phyloP scores from a whole-genome alignment of 228 moss, liverwort and hornwort species.

The Sphagnum magellanicum region DNA sequence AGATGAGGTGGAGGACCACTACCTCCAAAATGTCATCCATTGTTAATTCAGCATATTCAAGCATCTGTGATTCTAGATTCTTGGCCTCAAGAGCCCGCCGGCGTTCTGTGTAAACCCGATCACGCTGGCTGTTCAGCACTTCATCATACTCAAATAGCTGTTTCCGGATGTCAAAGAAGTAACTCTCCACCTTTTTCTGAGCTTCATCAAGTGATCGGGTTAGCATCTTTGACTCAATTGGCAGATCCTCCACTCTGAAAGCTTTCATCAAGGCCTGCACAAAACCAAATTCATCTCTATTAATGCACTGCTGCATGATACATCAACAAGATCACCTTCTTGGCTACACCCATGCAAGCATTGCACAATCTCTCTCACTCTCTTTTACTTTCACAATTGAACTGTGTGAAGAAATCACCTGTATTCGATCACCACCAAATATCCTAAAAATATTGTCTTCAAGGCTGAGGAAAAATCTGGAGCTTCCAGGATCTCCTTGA shows the following conservation, averaged over 20 bases:
- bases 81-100: constrained; percentile 81
- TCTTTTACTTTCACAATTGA: no score
- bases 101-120: constrained; percentile 82
- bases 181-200: constrained; percentile 93
- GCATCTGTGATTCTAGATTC: constrained; percentile 67
- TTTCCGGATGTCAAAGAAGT: constrained; percentile 97
- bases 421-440: constrained; percentile 96
- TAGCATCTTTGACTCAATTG: constrained; percentile 98
- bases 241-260: constrained; percentile 95
- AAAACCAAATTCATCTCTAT: background rate
- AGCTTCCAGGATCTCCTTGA: constrained; percentile 97
- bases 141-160: constrained; percentile 99
- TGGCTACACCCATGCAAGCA: no score
- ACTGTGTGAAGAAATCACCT: constrained; percentile 29
- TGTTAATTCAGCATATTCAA: constrained; percentile 94
- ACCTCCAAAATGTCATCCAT: constrained; percentile 98
- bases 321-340: no score
- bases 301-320: no score
- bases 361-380: no score
- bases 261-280: constrained; percentile 94
- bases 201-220: constrained; percentile 96
- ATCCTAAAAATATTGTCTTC: constrained; percentile 98
- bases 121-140: constrained; percentile 94
- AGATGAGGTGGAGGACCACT: background rate
- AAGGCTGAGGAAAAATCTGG: constrained; percentile 90